phyloP scores from a whole-genome alignment of 2,329 filamentous ascomycete genomes.

The Colletotrichum godetiae region DNA sequence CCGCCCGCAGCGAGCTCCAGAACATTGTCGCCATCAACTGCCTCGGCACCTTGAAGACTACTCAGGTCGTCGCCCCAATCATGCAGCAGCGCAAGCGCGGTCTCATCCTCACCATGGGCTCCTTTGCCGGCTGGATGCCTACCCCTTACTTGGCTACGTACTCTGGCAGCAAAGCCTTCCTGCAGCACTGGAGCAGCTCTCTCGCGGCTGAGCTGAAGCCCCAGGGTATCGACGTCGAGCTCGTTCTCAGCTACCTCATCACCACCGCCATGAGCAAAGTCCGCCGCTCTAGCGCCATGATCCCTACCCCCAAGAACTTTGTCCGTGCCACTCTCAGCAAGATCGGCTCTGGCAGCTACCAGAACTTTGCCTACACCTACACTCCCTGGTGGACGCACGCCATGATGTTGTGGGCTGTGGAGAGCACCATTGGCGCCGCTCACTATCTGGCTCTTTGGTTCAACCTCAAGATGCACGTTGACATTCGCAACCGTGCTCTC shows the following conservation, averaged over 20 bases:
- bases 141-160: slow-evolving; percentile 95
- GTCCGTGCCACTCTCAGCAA: slow-evolving; percentile 83
- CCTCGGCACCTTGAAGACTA: slow-evolving; percentile 87
- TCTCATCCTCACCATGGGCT: slow-evolving; percentile 96
- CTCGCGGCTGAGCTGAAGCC: slow-evolving; percentile 85
- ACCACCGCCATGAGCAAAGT: slow-evolving; percentile 98
- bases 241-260: slow-evolving; percentile 92
- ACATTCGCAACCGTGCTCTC: slow-evolving; percentile 84
- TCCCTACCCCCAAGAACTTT: slow-evolving; percentile 86
- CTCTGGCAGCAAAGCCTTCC: slow-evolving; percentile 96
- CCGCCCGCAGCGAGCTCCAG: slow-evolving; percentile 81
- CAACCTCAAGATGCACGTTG: slow-evolving; percentile 79
- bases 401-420: slow-evolving; percentile 85
- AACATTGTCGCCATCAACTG: slow-evolving; percentile 98
- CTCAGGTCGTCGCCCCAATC: slow-evolving; percentile 84
- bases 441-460: slow-evolving; percentile 58
- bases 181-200: slow-evolving; percentile 94
- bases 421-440: slow-evolving; percentile 65
- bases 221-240: slow-evolving; percentile 87
- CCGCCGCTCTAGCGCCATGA: slow-evolving; percentile 78
- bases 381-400: slow-evolving; percentile 96
- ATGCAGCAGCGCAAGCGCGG: slow-evolving; percentile 83
- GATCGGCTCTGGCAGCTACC: slow-evolving; percentile 83
- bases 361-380: slow-evolving; percentile 83
- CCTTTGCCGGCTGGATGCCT: slow-evolving; percentile 91